Evolutionary conservation across 2,329 filamentous ascomycete genomes (phyloP).

Genomic region (Botryotinia narcissicola): DNA sequence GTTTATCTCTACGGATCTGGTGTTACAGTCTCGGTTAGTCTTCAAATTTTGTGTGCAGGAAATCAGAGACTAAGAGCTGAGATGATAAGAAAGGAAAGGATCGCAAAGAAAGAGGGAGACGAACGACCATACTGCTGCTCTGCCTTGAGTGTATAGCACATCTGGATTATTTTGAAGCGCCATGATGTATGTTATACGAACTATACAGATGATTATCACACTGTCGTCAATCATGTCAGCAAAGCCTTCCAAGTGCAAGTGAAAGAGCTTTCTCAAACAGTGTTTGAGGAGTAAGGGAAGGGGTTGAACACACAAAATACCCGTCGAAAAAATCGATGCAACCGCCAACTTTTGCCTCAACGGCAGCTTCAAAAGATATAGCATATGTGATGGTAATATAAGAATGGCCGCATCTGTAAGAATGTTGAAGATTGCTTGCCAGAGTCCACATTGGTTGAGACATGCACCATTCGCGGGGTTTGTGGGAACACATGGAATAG

Average conservation of each 20-base stretch:
- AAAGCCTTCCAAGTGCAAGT: neutral
- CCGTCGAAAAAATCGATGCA: neutral
- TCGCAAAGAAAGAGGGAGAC: neutral
- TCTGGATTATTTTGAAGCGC: neutral
- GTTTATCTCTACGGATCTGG: constrained; percentile 1
- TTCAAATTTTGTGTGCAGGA: neutral
- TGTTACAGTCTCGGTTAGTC: neutral
- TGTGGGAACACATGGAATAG: neutral
- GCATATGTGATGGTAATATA: neutral
- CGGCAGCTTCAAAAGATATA: neutral
- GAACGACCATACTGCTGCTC: constrained; percentile 9
- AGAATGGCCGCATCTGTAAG: neutral
- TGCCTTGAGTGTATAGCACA: constrained; percentile 1
- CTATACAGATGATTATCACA: constrained; percentile 3
- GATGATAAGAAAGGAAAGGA: too few species aligned
- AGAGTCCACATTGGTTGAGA: neutral
- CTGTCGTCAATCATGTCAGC: neutral
- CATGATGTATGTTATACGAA: constrained; percentile 2
- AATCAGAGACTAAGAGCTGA: neutral
- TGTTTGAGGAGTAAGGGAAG: neutral
- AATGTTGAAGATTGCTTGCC: constrained; percentile 3
- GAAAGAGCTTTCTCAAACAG: neutral
- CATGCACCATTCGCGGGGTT: neutral
- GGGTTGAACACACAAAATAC: neutral
- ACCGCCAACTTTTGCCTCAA: neutral